These are phyloP conservation scores for Plectosphaerella sp. DNA, from an alignment of 2,329 filamentous ascomycete species.

Conservation along the genomic window DNA sequence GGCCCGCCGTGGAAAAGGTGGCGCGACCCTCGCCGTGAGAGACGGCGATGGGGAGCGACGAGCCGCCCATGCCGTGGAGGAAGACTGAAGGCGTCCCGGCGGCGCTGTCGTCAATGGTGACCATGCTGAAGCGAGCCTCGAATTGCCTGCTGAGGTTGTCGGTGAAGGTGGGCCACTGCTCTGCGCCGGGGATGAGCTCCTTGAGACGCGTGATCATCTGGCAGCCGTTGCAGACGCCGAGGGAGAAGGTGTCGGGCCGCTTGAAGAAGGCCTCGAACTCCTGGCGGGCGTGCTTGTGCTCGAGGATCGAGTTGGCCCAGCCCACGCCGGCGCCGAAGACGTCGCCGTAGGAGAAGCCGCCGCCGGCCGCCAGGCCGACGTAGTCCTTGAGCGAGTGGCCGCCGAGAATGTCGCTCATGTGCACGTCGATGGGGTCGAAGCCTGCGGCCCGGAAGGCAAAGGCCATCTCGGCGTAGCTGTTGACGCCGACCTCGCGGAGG, in stretches of 20 bases:
- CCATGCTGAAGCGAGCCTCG: conserved; percentile 84
- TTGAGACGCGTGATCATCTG: conserved; percentile 83
- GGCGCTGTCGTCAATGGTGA: conserved; percentile 55
- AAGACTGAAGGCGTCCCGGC: conserved; percentile 66
- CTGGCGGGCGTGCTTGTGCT: conserved; percentile 70
- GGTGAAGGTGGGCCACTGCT: conserved; percentile 81
- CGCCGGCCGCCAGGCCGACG: conserved; percentile 86
- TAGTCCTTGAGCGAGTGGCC: conserved; percentile 79
- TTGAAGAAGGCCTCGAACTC: conserved; percentile 85
- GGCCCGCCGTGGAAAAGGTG: conserved; percentile 53
- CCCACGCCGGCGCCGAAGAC: conserved; percentile 86
- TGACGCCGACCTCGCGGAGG: conserved; percentile 90
- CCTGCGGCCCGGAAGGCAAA: conserved; percentile 90
- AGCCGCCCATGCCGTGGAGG: conserved; percentile 81
- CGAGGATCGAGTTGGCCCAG: conserved; percentile 90
- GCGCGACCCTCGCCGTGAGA: conserved; percentile 91
- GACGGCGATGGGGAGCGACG: conserved; percentile 77
- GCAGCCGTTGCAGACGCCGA: conserved; percentile 96
- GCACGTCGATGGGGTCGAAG: conserved; percentile 87
- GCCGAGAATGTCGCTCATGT: conserved; percentile 90
- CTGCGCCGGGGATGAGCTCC: conserved; percentile 79
- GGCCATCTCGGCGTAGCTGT: conserved; percentile 96
- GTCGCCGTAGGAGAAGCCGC: conserved; percentile 93
- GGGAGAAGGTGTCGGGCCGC: conserved; percentile 81
- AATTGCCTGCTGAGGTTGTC: conserved; percentile 84